Conservation (phyloP, 176 grass and related monocot genomes). For the Microstegium vimineum region DNA sequence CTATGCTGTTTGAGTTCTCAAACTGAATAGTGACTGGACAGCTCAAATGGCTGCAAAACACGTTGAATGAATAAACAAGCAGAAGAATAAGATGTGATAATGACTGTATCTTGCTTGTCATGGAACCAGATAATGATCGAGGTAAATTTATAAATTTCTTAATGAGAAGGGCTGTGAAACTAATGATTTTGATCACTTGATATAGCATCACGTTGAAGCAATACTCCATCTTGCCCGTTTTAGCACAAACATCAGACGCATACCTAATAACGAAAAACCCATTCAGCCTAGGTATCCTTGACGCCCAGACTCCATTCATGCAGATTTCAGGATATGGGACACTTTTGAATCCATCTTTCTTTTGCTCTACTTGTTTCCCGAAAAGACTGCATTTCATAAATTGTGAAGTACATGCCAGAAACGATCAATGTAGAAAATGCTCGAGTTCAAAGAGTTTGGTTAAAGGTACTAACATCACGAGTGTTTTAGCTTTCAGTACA, state of each 20-base stretch:
- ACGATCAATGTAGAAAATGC: background rate
- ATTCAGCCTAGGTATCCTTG: background rate
- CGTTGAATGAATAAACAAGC: constrained; percentile 29
- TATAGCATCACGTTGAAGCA: background rate
- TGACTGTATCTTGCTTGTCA: background rate
- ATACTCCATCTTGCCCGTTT: background rate
- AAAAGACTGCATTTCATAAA: background rate
- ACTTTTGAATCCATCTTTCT: background rate
- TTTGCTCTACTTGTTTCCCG: background rate
- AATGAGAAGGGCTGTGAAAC: background rate
- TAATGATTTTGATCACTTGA: background rate
- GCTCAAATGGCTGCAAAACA: background rate
- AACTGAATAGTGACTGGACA: constrained; percentile 14
- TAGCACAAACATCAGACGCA: background rate
- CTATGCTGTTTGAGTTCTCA: constrained; percentile 74
- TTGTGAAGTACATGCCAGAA: background rate
- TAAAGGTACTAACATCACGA: background rate
- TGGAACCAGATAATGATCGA: background rate
- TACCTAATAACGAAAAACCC: background rate
- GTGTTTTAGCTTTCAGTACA: constrained; percentile 14
- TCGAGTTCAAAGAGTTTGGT: background rate
- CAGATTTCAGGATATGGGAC: background rate
- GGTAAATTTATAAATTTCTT: background rate
- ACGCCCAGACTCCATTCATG: background rate
- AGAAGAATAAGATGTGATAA: constrained; percentile 1